These are phyloP conservation scores for Pythium pyrilobum DNA, from an alignment of 352 stramenopile species.

Conservation along the genomic window DNA sequence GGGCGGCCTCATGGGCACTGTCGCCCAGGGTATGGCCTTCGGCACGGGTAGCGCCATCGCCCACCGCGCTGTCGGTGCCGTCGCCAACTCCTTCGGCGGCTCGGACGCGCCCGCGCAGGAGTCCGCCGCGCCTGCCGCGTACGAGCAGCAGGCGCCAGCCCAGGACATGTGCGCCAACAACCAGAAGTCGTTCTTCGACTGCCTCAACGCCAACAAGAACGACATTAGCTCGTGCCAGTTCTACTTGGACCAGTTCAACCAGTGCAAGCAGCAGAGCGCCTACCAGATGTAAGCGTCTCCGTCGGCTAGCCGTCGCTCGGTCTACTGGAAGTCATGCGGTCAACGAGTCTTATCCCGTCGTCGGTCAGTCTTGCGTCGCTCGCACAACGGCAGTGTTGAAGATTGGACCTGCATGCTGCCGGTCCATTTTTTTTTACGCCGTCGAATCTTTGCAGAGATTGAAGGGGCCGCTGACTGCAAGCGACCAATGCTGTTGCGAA, in stretches of 20 bases:
- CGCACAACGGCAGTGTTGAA: too few species aligned
- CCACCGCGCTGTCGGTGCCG: slow-evolving; percentile 87
- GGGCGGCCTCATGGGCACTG: slow-evolving; percentile 92
- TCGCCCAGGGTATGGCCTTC: slow-evolving; percentile 98
- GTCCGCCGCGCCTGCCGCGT: slow-evolving; percentile 18
- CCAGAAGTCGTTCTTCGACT: slow-evolving; percentile 83
- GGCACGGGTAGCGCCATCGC: slow-evolving; percentile 95
- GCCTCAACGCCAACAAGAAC: slow-evolving; percentile 81
- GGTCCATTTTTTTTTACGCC: background rate
- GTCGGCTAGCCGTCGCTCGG: background rate
- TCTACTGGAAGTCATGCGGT: background rate
- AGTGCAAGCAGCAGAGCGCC: slow-evolving; percentile 73
- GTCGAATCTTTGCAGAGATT: background rate
- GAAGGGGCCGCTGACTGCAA: background rate
- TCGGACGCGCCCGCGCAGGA: slow-evolving; percentile 37
- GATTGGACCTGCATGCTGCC: background rate
- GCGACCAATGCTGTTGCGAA: too few species aligned
- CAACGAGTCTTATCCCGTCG: background rate
- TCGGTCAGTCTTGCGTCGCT: too few species aligned
- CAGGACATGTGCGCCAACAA: slow-evolving; percentile 61
- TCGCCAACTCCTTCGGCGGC: slow-evolving; percentile 62
- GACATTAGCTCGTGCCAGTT: slow-evolving; percentile 87
- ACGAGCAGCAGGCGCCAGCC: slow-evolving; percentile 24
- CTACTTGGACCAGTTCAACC: slow-evolving; percentile 86
- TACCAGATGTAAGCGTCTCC: slow-evolving; percentile 44